Base-by-base conservation (phyloP, 345 rosid species). In the Corchorus olitorius region DNA sequence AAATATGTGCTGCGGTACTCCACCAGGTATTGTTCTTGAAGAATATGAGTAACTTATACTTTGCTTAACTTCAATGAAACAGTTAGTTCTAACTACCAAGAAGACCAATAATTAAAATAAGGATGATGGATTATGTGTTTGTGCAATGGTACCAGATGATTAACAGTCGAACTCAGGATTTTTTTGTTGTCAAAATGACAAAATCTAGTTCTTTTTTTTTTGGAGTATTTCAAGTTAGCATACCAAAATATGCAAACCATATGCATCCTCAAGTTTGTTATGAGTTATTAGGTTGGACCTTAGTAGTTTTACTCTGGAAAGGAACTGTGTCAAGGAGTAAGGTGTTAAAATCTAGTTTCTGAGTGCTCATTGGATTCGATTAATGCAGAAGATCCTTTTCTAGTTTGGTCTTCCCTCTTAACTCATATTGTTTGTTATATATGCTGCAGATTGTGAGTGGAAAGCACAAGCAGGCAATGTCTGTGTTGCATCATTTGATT, bases 1-100 rank as follows among this genome's bases (percentile, higher is more conserved):
- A 35, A 91, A 83, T 77, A 89, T 94, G 90, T 92, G 99, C 81
- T 96, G 98, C 70, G 94, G 97, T 15, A 96, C 99, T 78, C 97
- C 98, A 80, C 97, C 99, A 83, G 97, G 98, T 96, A 89, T 54
- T 59, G 49, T 45, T 75, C 41, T 71, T 19, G 14, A 73, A 66
- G 41, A 69, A 73, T 17, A 33, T 67, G 17, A n/a, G 16, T 73
- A 20, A 27, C 17, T 65, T 27, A 2, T 55, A 37, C 43, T 45
- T 15, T 61, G 46, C 59, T 53, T 33, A 14, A 65, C 41, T 45
- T 14, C 2, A 34, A 13, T 7, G 8, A 3, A 15, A 2, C 6
- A 62, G 0, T n/a, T 35, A 35, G 43, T 34, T 35, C 45, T 34
- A 35, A 35, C 45, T 62, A 15, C 15, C 10, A 15, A 6, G 45